These are phyloP conservation scores for Daldinia vernicosa DNA, from an alignment of 495 filamentous ascomycete genomes.

Conservation along the genomic window DNA sequence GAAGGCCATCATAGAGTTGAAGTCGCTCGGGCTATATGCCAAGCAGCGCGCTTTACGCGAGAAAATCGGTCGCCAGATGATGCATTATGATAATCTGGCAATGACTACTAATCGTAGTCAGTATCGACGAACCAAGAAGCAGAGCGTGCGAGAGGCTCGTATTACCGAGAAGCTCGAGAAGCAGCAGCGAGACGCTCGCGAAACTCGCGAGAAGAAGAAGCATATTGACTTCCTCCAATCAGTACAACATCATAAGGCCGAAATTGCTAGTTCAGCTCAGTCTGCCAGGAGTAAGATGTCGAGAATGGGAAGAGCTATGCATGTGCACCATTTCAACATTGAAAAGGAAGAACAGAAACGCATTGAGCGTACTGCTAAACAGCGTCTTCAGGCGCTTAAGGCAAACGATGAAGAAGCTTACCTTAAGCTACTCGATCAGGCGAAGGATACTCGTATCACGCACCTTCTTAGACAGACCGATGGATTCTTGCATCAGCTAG, in stretches of 20 bases:
- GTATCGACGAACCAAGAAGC: conserved; percentile 96
- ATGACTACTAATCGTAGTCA: conserved; percentile 91
- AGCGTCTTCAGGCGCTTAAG: conserved; percentile 98
- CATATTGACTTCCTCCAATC: conserved; percentile 84
- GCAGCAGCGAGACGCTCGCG: conserved; percentile 93
- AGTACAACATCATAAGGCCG: conserved; percentile 67
- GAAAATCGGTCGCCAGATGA: conserved; percentile 85
- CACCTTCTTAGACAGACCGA: conserved; percentile 96
- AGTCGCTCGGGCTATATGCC: conserved; percentile 79
- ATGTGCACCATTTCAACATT: conserved; percentile 88
- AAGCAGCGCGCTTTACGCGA: conserved; percentile 88
- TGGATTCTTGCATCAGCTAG: conserved; percentile 94
- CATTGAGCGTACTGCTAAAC: conserved; percentile 95
- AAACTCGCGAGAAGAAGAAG: conserved; percentile 94
- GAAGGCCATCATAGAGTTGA: conserved; percentile 91
- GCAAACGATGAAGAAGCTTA: conserved; percentile 99
- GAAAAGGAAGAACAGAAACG: conserved; percentile 99
- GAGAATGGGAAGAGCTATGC: conserved; percentile 88
- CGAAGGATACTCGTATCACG: conserved; percentile 98
- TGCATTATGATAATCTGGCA: conserved; percentile 91
- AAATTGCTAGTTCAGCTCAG: conserved; percentile 52
- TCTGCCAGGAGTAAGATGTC: conserved; percentile 68
- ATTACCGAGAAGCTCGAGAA: conserved; percentile 99
- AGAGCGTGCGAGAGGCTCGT: conserved; percentile 91
- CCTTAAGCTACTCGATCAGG: conserved; percentile 93